These are phyloP conservation scores for Penicillium sp. DNA, from an alignment of 2,329 filamentous ascomycete species.

Conservation along the genomic window DNA sequence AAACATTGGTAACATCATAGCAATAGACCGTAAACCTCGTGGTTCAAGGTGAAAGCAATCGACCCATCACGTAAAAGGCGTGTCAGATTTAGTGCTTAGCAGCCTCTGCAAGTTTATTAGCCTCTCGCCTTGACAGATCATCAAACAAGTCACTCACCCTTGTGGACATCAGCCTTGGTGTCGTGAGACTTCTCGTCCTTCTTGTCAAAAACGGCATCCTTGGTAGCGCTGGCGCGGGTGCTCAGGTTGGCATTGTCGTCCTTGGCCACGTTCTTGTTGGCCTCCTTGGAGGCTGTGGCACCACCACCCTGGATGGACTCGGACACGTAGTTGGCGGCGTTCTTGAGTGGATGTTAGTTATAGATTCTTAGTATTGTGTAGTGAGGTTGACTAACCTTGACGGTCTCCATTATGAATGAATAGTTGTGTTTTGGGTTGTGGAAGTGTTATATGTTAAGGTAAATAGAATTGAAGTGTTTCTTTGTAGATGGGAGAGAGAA, in stretches of 20 bases:
- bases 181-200: conserved; percentile 51
- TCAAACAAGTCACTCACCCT: conserved; percentile 11
- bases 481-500: background rate
- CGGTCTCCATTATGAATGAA: conserved; percentile 19
- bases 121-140: background rate
- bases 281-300: conserved; percentile 59
- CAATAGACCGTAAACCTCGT: background rate
- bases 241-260: conserved; percentile 50
- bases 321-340: conserved; percentile 65
- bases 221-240: conserved; percentile 53
- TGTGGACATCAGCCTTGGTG: conserved; percentile 25
- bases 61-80: background rate
- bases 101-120: conserved; percentile 10
- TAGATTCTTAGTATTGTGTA: background rate
- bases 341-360: conserved; percentile 28
- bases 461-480: background rate
- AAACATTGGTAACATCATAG: background rate
- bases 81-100: conserved; percentile 12
- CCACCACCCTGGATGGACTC: conserved; percentile 58
- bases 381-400: conserved; percentile 11
- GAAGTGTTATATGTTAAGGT: too few relatives aligned
- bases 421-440: background rate
- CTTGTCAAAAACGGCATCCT: conserved; percentile 53
- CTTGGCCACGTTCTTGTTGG: conserved; percentile 66
- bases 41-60: background rate